Evolutionary conservation across 257 asterid species (phyloP), one percentile per base, ranked within the genome.

Genomic region (Euphrasia confusa): DNA sequence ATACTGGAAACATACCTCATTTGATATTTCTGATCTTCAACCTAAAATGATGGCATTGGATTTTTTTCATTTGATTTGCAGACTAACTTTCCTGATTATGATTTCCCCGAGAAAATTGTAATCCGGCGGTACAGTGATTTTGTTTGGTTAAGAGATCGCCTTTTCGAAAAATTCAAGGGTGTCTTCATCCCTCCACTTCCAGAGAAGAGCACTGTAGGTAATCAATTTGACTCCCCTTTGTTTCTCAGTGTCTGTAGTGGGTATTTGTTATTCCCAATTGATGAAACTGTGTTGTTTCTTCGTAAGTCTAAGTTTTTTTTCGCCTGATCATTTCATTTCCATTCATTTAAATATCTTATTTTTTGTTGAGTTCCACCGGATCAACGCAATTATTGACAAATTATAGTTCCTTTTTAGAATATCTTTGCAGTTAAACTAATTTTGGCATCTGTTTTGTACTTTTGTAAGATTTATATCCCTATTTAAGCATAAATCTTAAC

Each of bases 181-280:
- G 69, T 89, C 58, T 93, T 93, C 73, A 87, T 93, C 69, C 99
- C 99, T 68, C 99, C 99, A 33, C 92, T 93, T 69, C 99, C 99
- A 52, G 99, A 93, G 84, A 93, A 93, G 90, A 93, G 84, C 79
- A 85, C 99, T 62, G 97, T 93, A 78, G 99, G 99, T 93, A 89
- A 77, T 73, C 48, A 26, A 61, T 53, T 18, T 66, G 48, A 18
- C 15, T 49, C 58, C 64, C 27, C 17, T 47, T 47, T 64, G 32
- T 40, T 49, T 74, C 56, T 65, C 72, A 57, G 63, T 39, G 50
- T 42, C 58, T 26, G 59, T 33, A 26, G 9, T 56, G 32, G 56
- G 61, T 59, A 35, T 54, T 54, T 5, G n/a, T 53, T 12, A 42
- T 68, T 58, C 66, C 48, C 39, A 68, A 53, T 47, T 69, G 50